These are phyloP conservation scores for Centrapalus pauciflorus DNA, from an alignment of 129 eudicot genomes.

Conservation along the genomic window DNA sequence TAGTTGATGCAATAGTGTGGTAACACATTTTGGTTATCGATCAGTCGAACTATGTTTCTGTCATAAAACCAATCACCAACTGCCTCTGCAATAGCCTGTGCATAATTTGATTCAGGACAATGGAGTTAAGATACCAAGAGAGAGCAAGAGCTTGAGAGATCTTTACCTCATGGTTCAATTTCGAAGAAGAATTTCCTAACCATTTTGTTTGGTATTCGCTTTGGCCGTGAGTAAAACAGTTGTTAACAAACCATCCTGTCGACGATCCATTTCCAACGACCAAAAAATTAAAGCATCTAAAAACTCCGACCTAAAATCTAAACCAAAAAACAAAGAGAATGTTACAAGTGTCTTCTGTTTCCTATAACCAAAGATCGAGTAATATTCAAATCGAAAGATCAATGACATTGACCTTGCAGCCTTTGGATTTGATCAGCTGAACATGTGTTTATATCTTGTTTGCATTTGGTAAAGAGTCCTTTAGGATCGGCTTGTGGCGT, in stretches of 20 bases:
- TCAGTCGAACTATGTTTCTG: conserved; percentile 15
- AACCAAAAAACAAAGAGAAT: background rate
- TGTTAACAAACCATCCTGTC: conserved; percentile 42
- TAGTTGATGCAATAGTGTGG: conserved; percentile 29
- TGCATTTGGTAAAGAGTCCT: conserved; percentile 29
- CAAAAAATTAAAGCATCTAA: conserved; percentile 19
- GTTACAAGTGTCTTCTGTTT: background rate
- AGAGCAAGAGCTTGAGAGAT: background rate
- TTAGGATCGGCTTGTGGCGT: conserved; percentile 32
- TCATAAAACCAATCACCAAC: conserved; percentile 51
- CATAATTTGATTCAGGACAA: background rate
- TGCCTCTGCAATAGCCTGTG: conserved; percentile 26
- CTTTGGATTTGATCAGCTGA: conserved; percentile 21
- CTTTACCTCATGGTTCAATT: conserved; percentile 24
- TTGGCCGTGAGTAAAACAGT: conserved; percentile 39
- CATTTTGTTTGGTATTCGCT: conserved; percentile 26
- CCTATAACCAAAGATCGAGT: background rate
- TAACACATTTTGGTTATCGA: conserved; percentile 31
- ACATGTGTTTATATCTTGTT: conserved; percentile 23
- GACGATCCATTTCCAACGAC: conserved; percentile 8
- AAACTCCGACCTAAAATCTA: conserved; percentile 34
- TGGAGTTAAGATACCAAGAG: background rate
- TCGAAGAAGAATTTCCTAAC: conserved; percentile 28
- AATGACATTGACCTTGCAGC: conserved; percentile 16
- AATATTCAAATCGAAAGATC: background rate